Evolutionary conservation across 140 eudicot species (phyloP), one percentile per base, ranked within the genome.

Genomic region (Ambrosia hybrid): DNA sequence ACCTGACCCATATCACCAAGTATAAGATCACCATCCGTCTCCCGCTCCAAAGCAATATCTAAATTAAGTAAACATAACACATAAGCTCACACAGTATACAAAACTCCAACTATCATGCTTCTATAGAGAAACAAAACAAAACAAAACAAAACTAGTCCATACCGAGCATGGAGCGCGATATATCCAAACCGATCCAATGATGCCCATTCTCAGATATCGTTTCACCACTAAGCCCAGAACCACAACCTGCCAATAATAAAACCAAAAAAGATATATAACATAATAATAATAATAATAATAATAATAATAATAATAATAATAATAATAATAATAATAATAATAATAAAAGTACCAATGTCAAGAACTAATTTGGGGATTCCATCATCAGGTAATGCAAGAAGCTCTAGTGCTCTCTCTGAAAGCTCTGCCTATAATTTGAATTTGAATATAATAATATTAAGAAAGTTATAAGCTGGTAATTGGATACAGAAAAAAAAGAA

Each of bases 161-260:
- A 94, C 97, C 78, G 43, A 94, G 95, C 99, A 91, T 91, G 2
- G 97, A 83, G 17, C 65, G 79, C 1, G 99, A 91, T 79, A 94
- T 94, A 85, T 94, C 99, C 43, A 94, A 49, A 69, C 99, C 99
- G 83, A 94, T 81, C 99, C 99, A 94, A 9, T 90, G 92, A 76
- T 94, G 97, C 57, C 97, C 99, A 76, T 78, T 67, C 73, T 90
- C 97, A 43, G 97, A 79, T 70, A 94, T 61, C 10, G 97, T 91
- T 91, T 94, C 99, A n/a, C 99, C 99, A 57, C 97, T 91, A 36
- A 94, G 96, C 60, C 99, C 99, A 5, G 97, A 94, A 75, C 99
- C 99, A 80, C 99, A 94, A 64, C 97, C 99, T 90, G 72, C 26
- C 67, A 39, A 67, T 71, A 61, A 75, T 37, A 51, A 61, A 21